Evolutionary conservation across 2,329 filamentous ascomycete species (phyloP).

Genomic region (Phaeosphaeria sp.): DNA sequence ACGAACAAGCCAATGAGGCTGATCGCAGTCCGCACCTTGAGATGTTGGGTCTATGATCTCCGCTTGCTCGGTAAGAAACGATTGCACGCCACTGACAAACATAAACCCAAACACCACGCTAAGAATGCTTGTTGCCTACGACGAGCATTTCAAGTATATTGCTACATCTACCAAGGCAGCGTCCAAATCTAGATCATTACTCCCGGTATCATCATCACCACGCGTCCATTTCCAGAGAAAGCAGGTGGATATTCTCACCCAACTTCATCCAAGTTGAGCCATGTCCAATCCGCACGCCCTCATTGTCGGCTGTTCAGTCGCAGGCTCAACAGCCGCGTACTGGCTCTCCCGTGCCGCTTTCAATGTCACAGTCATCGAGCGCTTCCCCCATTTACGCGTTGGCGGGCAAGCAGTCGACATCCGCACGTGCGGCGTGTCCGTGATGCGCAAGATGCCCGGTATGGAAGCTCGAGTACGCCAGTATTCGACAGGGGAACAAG

Average conservation of each 20-base stretch:
- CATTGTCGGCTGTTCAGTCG: slow-evolving; percentile 43
- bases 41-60: too few species aligned
- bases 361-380: slow-evolving; percentile 50
- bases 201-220: too few species aligned
- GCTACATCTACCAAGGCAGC: too few species aligned
- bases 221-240: too few species aligned
- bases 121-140: not conserved
- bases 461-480: slow-evolving; percentile 40
- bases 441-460: slow-evolving; percentile 49
- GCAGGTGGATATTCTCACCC: too few species aligned
- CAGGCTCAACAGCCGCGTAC: slow-evolving; percentile 41
- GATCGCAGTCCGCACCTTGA: too few species aligned
- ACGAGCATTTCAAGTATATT: not conserved
- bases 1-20: too few species aligned
- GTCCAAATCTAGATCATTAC: too few species aligned
- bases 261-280: too few species aligned
- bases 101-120: not conserved
- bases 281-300: too few species aligned
- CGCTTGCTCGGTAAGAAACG: too few species aligned
- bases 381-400: slow-evolving; percentile 49
- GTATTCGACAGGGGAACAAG: slow-evolving; percentile 38
- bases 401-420: slow-evolving; percentile 54
- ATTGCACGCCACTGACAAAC: not conserved
- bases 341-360: slow-evolving; percentile 13
- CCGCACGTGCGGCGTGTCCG: slow-evolving; percentile 47